These are phyloP conservation scores for Xylaria sp. DNA, from an alignment of 2,329 filamentous ascomycete genomes.

Conservation along the genomic window DNA sequence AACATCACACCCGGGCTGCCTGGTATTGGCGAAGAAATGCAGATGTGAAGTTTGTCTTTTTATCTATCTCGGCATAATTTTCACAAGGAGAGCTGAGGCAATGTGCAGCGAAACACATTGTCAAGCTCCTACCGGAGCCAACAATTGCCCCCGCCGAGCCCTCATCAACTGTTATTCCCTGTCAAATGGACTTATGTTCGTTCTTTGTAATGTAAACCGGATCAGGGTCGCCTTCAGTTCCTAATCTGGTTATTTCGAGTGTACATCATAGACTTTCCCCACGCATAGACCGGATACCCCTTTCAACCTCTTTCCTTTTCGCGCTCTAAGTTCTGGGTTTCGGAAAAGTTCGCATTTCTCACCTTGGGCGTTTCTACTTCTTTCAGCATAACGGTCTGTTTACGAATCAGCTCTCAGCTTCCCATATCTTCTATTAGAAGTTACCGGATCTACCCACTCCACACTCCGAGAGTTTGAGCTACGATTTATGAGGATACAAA, in stretches of 20 bases:
- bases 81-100: not conserved
- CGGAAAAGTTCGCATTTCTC: constrained; percentile 48
- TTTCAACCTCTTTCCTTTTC: constrained; percentile 39
- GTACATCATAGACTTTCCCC: constrained; percentile 45
- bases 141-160: not conserved
- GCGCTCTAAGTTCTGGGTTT: constrained; percentile 42
- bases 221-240: constrained; percentile 17
- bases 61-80: not conserved
- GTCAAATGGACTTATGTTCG: constrained; percentile 26
- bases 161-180: constrained; percentile 15
- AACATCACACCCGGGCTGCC: constrained; percentile 57
- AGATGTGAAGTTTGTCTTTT: constrained; percentile 49
- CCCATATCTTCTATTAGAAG: constrained; percentile 25
- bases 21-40: constrained; percentile 66
- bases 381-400: constrained; percentile 46
- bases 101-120: constrained; percentile 2
- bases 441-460: constrained; percentile 20
- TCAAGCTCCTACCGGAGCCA: not conserved
- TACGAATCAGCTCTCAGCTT: constrained; percentile 25
- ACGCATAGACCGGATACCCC: constrained; percentile 51
- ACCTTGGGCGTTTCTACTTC: constrained; percentile 45
- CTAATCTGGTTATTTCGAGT: constrained; percentile 39
- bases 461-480: constrained; percentile 26
- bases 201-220: constrained; percentile 11
- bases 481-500: constrained; percentile 37